Evolutionary conservation across 495 filamentous ascomycete species (phyloP).

Genomic region (Massariosphaeria phaeospora): DNA sequence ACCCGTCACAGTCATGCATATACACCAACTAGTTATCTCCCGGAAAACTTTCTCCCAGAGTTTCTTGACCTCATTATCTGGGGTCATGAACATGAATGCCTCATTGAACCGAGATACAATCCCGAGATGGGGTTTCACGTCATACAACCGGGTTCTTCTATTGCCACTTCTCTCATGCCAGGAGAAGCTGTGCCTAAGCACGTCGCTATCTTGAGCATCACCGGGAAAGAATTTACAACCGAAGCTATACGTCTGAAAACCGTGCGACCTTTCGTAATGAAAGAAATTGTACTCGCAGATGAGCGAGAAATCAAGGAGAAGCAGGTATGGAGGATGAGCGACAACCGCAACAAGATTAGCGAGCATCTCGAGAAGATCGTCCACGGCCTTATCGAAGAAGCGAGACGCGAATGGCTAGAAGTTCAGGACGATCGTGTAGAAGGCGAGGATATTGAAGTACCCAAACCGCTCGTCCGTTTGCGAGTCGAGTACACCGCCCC

Average conservation of each 20-base stretch:
- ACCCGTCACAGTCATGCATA: conserved; percentile 57
- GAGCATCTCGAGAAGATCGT: conserved; percentile 70
- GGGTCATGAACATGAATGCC: conserved; percentile 97
- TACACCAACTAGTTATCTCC: conserved; percentile 82
- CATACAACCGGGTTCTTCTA: conserved; percentile 94
- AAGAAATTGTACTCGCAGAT: conserved; percentile 70
- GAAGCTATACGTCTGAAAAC: conserved; percentile 79
- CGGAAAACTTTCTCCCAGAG: conserved; percentile 88
- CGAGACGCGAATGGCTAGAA: conserved; percentile 71
- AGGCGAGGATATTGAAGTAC: conserved; percentile 53
- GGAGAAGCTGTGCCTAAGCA: conserved; percentile 92
- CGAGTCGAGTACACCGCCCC: conserved; percentile 87
- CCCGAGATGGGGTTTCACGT: conserved; percentile 86
- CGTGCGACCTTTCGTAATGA: conserved; percentile 85
- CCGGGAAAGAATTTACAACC: conserved; percentile 73
- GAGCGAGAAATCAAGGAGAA: conserved; percentile 63
- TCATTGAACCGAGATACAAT: conserved; percentile 77
- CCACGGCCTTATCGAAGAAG: conserved; percentile 79
- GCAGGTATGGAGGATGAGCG: conserved; percentile 68
- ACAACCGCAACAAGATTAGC: conserved; percentile 77
- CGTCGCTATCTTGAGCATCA: conserved; percentile 77
- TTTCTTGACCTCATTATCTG: conserved; percentile 91
- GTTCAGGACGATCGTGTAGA: conserved; percentile 56
- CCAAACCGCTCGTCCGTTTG: conserved; percentile 78
- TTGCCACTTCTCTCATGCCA: conserved; percentile 84